Evolutionary conservation across 1,284 basidiomycete genomes (phyloP), one percentile per base, ranked within the genome.

Genomic region (Tilletia horrida): DNA sequence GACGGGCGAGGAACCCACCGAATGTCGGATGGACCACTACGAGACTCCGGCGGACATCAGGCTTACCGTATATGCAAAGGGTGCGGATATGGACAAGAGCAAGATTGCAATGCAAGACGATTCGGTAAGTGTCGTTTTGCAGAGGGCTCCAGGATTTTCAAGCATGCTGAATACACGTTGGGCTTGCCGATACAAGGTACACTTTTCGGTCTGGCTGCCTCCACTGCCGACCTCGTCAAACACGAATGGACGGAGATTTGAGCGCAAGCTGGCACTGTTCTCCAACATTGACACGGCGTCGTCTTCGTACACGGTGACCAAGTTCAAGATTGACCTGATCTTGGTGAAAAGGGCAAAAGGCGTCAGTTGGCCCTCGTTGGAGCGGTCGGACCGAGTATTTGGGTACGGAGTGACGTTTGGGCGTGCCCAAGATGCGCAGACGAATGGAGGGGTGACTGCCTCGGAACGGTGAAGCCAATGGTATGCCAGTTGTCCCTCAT

Each of bases 321-420:
- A 77, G 48, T 76, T 81, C 73, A 81, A 81, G 68, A 67, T 81
- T 42, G 80, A 81, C 25, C 64, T 80, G 11, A 68, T 81, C n/a
- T 73, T 81, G 45, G 69, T 71, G 29, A 81, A 80, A 66, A 64
- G 71, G 67, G 42, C 23, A 2, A 66, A 73, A 44, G 77, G 78
- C 16, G 69, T 73, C 57, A 80, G 77, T 66, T 81, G 79, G 79
- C 79, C 79, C 16, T 69, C 72, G 44, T 74, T 81, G 45, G 77
- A 80, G 61, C 67, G 70, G 44, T 73, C 76, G 27, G 77, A 77
- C 18, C 66, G 64, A 18, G 68, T 70, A 62, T 69, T 73, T 31
- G 79, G 79, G 16, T 79, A 79, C 59, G 78, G 79, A 16, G 67
- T 80, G 44, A 81, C 79, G 21, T 81, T 81, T 65, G 79, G 79